Evolutionary conservation across 1,284 basidiomycete genomes (phyloP).

Genomic region (Cutaneotrichosporon sp.): DNA sequence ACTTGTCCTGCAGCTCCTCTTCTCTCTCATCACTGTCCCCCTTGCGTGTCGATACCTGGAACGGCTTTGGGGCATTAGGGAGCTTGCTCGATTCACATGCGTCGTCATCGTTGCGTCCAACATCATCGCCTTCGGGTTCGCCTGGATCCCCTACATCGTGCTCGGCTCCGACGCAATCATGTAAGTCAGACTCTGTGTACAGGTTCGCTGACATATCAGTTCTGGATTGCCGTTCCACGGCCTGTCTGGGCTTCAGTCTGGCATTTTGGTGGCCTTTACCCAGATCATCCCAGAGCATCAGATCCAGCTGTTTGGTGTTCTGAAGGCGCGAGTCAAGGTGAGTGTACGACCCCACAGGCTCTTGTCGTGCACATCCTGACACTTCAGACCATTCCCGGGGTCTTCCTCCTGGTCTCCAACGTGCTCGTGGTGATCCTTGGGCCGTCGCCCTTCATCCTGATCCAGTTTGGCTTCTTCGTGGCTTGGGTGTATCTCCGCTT

Average conservation of each 20-base stretch:
- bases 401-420: slow-evolving; percentile 87
- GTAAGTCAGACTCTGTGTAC: slow-evolving; percentile 61
- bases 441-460: slow-evolving; percentile 91
- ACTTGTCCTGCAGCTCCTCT: slow-evolving; percentile 64
- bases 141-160: slow-evolving; percentile 49
- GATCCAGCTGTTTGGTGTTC: slow-evolving; percentile 82
- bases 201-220: slow-evolving; percentile 55
- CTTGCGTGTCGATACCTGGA: slow-evolving; percentile 87
- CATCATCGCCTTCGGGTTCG: slow-evolving; percentile 72
- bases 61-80: slow-evolving; percentile 84
- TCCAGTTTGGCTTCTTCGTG: slow-evolving; percentile 97
- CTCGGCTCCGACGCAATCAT: slow-evolving; percentile 49
- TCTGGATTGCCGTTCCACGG: slow-evolving; percentile 89
- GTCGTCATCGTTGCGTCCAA: slow-evolving; percentile 80
- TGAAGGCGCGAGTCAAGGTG: slow-evolving; percentile 89
- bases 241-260: slow-evolving; percentile 86
- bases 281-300: slow-evolving; percentile 98
- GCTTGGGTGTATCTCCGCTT: slow-evolving; percentile 94
- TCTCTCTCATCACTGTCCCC: slow-evolving; percentile 76
- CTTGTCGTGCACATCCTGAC: slow-evolving; percentile 1
- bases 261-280: slow-evolving; percentile 91
- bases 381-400: slow-evolving; percentile 80
- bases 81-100: slow-evolving; percentile 81
- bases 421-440: slow-evolving; percentile 84
- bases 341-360: slow-evolving; percentile 19